phyloP scores from a whole-genome alignment of 805 yeast species.

The Kazachstania taianensis region DNA sequence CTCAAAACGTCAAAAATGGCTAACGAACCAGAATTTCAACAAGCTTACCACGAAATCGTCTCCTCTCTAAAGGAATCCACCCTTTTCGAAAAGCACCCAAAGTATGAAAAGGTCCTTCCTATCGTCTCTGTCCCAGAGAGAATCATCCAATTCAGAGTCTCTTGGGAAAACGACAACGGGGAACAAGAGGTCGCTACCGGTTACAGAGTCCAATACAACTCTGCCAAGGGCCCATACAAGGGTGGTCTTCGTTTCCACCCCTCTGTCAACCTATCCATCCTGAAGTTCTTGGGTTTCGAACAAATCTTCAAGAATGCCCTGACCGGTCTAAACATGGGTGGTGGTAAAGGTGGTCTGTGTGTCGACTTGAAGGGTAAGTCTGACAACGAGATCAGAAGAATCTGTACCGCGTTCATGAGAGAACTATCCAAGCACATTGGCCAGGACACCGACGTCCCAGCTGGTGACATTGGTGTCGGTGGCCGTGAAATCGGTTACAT shows the following conservation, averaged over 20 bases:
- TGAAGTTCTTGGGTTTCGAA: conserved; percentile 95
- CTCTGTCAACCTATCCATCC: conserved; percentile 85
- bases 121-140: conserved; percentile 94
- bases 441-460: conserved; percentile 95
- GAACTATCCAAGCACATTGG: conserved; percentile 95
- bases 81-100: conserved; percentile 79
- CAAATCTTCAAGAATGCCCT: conserved; percentile 97
- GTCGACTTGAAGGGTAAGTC: conserved; percentile 95
- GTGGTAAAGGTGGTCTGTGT: conserved; percentile 99
- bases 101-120: conserved; percentile 77
- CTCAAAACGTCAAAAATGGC: conserved; percentile 1
- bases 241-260: conserved; percentile 99
- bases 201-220: conserved; percentile 96
- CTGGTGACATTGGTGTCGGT: conserved; percentile 98
- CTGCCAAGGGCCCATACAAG: conserved; percentile 97
- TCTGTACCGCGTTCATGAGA: conserved; percentile 92
- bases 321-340: conserved; percentile 96
- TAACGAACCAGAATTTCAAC: conserved; percentile 95
- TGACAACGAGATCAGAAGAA: conserved; percentile 89
- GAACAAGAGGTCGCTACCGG: conserved; percentile 90
- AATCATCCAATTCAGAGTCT: conserved; percentile 91
- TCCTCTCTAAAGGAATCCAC: conserved; percentile 86
- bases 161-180: conserved; percentile 95
- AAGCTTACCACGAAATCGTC: conserved; percentile 91
- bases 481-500: conserved; percentile 88